Evolutionary conservation across 805 yeast species (phyloP).

Genomic region (Candida nonsorbophila): DNA sequence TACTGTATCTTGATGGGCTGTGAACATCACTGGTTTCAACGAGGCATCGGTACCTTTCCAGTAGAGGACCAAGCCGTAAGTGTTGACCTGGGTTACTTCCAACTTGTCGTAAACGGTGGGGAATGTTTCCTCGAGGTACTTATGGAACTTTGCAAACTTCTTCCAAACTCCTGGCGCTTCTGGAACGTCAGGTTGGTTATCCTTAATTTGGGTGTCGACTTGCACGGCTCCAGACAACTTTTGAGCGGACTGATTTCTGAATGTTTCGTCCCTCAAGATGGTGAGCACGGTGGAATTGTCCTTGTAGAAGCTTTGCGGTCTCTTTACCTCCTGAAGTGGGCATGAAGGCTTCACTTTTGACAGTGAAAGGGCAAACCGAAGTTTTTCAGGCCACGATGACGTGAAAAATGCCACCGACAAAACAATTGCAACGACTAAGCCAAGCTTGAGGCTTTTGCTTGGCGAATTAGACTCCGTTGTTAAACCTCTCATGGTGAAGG

Average conservation of each 20-base stretch:
- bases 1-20: constrained; percentile 80
- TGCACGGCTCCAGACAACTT: constrained; percentile 55
- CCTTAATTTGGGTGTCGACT: constrained; percentile 61
- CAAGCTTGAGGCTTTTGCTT: too few species aligned
- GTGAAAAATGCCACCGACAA: too few species aligned
- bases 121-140: constrained; percentile 47
- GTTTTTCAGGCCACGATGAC: too few species aligned
- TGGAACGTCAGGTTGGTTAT: constrained; percentile 44
- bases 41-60: constrained; percentile 49
- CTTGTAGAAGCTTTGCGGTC: constrained; percentile 20
- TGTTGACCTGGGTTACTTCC: constrained; percentile 51
- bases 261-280: constrained; percentile 20
- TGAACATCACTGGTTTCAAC: constrained; percentile 64
- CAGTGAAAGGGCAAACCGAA: too few species aligned
- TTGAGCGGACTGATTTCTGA: constrained; percentile 28
- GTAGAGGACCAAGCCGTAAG: constrained; percentile 58
- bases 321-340: constrained; percentile 17
- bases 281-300: constrained; percentile 26
- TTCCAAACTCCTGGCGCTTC: constrained; percentile 48
- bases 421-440: too few species aligned
- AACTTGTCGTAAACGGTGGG: constrained; percentile 48
- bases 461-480: too few species aligned
- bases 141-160: constrained; percentile 39
- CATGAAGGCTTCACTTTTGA: too few species aligned
- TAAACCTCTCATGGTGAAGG: too few species aligned